A percentile compares a stretch with the other conserved stretches of the same genome.
These are phyloP conservation scores for Amanita rubescens DNA, from an alignment of 768 basidiomycete species.

Conservation along the genomic window DNA sequence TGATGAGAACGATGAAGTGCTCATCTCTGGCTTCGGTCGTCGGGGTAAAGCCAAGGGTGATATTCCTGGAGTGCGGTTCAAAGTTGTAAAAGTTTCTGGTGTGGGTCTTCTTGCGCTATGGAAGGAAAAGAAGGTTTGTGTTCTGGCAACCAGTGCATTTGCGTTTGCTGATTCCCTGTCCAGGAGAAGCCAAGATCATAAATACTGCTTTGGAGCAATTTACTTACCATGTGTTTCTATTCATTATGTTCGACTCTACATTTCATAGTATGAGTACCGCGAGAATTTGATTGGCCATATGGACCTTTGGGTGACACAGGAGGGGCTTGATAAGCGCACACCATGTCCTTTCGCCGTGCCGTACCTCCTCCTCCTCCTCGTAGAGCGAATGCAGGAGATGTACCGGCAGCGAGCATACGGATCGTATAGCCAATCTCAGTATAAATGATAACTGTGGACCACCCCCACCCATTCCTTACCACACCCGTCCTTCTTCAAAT, in stretches of 20 bases:
- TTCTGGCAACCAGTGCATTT: neutral
- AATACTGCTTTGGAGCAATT: conserved; percentile 16
- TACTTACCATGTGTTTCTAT: conserved; percentile 11
- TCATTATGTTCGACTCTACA: conserved; percentile 11
- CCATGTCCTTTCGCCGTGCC: conserved; percentile 21
- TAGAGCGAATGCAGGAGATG: conserved; percentile 5
- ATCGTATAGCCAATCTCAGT: conserved; percentile 26
- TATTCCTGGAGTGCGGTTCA: conserved; percentile 99
- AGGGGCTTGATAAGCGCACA: conserved; percentile 11
- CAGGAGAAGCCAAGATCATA: conserved; percentile 71
- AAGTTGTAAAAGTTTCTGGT: conserved; percentile 99
- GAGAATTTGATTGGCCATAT: neutral
- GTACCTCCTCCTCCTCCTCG: conserved; percentile 17
- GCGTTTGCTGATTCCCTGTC: neutral
- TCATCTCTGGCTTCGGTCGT: conserved; percentile 99
- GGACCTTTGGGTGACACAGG: neutral
- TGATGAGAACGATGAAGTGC: conserved; percentile 99
- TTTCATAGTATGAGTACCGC: neutral
- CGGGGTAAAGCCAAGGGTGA: conserved; percentile 99
- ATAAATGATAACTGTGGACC: conserved; percentile 13
- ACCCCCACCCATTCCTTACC: conserved; percentile 16
- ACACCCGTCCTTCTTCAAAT: conserved; percentile 12
- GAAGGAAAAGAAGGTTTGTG: conserved; percentile 96
- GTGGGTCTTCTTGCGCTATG: conserved; percentile 96
- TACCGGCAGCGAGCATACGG: conserved; percentile 14